phyloP scores from a whole-genome alignment of 352 stramenopile genomes.

The Phytophthora rubi region DNA sequence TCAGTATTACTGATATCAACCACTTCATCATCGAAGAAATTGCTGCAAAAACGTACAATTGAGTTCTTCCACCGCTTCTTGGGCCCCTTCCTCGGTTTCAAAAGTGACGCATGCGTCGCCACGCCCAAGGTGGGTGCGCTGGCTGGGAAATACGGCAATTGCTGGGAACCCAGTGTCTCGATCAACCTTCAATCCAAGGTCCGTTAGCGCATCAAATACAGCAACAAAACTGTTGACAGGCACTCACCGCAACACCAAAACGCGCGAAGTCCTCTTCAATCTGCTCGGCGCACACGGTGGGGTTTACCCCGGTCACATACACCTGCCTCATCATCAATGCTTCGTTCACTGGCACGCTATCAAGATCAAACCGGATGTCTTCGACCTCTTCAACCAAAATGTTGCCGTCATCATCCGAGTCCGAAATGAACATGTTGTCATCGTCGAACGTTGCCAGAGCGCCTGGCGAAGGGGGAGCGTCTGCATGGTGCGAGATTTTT shows the following conservation, averaged over 20 bases:
- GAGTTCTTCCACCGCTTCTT: constrained; percentile 58
- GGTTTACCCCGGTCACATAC: constrained; percentile 67
- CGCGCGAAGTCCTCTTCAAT: constrained; percentile 60
- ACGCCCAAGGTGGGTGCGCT: constrained; percentile 54
- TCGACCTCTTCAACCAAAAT: constrained; percentile 30
- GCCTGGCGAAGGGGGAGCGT: constrained; percentile 17
- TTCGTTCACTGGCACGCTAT: constrained; percentile 48
- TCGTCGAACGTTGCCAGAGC: constrained; percentile 40
- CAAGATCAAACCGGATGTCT: constrained; percentile 67
- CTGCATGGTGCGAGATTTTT: constrained; percentile 15
- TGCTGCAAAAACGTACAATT: constrained; percentile 40
- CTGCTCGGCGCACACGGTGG: constrained; percentile 45
- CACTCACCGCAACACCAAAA: constrained; percentile 64
- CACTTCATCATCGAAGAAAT: background rate
- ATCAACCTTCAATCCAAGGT: constrained; percentile 43
- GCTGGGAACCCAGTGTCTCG: constrained; percentile 49
- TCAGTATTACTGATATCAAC: background rate
- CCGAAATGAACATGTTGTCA: constrained; percentile 51
- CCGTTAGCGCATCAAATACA: background rate
- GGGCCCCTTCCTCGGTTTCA: constrained; percentile 39
- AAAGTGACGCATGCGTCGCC: constrained; percentile 66
- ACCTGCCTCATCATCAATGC: constrained; percentile 46
- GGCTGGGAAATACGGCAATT: constrained; percentile 62
- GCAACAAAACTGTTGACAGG: background rate
- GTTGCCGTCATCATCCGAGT: constrained; percentile 57